phyloP scores from a whole-genome alignment of 2,329 filamentous ascomycete genomes.

The Xylariales sp. region DNA sequence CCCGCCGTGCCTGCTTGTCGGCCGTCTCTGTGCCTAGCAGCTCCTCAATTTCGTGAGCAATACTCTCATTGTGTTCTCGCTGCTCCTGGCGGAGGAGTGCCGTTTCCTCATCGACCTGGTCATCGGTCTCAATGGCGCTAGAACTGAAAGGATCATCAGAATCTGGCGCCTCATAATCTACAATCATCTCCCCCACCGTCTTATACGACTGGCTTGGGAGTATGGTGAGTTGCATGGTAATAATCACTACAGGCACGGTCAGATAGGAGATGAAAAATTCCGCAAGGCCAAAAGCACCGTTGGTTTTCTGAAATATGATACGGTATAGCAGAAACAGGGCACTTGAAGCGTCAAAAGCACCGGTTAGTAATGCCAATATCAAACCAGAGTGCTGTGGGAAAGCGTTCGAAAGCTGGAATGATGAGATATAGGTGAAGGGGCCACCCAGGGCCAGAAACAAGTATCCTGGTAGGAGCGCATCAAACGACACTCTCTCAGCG shows the following conservation, averaged over 20 bases:
- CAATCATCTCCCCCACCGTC: constrained; percentile 84
- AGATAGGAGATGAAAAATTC: constrained; percentile 81
- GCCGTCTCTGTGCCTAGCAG: constrained; percentile 74
- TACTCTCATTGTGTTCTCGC: constrained; percentile 68
- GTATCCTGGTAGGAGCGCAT: constrained; percentile 80
- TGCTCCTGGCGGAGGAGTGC: constrained; percentile 67
- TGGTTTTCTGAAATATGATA: constrained; percentile 72
- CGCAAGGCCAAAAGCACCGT: constrained; percentile 67
- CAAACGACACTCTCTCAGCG: constrained; percentile 72
- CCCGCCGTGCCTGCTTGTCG: constrained; percentile 71
- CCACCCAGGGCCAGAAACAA: constrained; percentile 81
- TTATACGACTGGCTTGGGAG: constrained; percentile 85
- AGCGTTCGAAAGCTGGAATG: constrained; percentile 86
- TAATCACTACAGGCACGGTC: constrained; percentile 74
- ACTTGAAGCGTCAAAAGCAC: constrained; percentile 85
- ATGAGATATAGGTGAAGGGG: constrained; percentile 84
- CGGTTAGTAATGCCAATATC: constrained; percentile 83
- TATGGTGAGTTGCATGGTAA: constrained; percentile 73
- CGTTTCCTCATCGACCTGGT: constrained; percentile 69
- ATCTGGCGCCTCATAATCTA: constrained; percentile 70
- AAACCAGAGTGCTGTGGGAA: constrained; percentile 81
- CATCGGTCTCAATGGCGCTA: constrained; percentile 55
- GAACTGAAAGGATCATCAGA: constrained; percentile 48
- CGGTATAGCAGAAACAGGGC: constrained; percentile 82
- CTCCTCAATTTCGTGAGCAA: constrained; percentile 77